Evolutionary conservation across 768 basidiomycete genomes (phyloP).

Genomic region (Russula ochroleuca): DNA sequence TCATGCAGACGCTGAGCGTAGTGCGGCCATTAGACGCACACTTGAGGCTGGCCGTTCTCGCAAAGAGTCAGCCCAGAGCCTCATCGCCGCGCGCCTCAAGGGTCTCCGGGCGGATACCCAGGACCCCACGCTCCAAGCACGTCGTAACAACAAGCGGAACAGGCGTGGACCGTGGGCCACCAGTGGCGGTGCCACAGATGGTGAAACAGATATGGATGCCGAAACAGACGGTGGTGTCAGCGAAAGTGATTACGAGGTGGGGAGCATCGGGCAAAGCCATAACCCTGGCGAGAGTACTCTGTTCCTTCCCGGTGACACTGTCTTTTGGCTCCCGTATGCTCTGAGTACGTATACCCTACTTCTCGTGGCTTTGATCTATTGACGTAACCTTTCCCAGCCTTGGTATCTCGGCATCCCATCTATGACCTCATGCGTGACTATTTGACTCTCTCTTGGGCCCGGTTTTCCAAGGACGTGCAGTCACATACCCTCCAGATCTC

Average conservation of each 20-base stretch:
- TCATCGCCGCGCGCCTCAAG: conserved; percentile 64
- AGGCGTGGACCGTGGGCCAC: conserved; percentile 68
- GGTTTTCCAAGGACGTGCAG: conserved; percentile 91
- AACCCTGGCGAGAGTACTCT: conserved; percentile 84
- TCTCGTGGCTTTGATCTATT: conserved; percentile 13
- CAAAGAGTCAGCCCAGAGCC: conserved; percentile 74
- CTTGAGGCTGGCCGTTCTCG: conserved; percentile 73
- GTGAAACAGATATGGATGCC: conserved; percentile 67
- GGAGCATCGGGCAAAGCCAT: conserved; percentile 68
- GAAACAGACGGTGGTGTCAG: conserved; percentile 72
- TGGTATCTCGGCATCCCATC: conserved; percentile 89
- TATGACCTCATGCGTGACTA: conserved; percentile 96
- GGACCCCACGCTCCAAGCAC: conserved; percentile 58
- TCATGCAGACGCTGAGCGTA: conserved; percentile 86
- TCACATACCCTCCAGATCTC: conserved; percentile 88
- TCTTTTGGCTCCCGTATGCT: conserved; percentile 94
- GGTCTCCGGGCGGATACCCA: conserved; percentile 50
- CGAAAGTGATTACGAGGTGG: conserved; percentile 83
- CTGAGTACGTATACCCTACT: conserved; percentile 55
- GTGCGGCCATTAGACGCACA: conserved; percentile 76
- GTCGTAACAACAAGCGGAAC: conserved; percentile 51
- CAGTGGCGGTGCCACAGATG: conserved; percentile 49
- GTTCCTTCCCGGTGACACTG: conserved; percentile 83
- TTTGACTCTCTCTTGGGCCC: conserved; percentile 92
- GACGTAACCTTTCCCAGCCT: conserved; percentile 43